Base-by-base conservation (phyloP, 140 eudicot genomes). In the Artemisia princeps region DNA sequence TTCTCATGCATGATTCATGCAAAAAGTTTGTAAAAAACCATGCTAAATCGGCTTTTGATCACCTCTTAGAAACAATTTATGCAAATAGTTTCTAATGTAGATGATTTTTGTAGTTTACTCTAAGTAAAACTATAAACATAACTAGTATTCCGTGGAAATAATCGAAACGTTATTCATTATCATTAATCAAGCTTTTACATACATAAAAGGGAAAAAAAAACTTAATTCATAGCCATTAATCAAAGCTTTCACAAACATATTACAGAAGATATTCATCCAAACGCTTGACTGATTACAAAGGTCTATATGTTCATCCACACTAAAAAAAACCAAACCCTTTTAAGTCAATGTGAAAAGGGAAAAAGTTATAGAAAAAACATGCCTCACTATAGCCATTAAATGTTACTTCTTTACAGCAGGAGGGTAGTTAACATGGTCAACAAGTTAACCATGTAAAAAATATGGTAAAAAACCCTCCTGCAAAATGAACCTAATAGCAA, bases 341-440 rank as follows among this genome's bases (percentile, higher is more conserved):
- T 50, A 69, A 42, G 9, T 11, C 65, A 6, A 44, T 42, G 14
- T 9, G 65, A 56, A 70, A 70, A 23, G 71, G 61, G 71, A 37
- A 68, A 67, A 68, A 54, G 13, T 30, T 59, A 46, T 2, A 51
- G 26, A 37, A 55, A 55, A 84, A 70, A 70, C 72, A 72, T 67
- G 51, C 73, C 57, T 33, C 42, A 13, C 5, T 23, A 76, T 53
- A 81, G 79, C 86, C 61, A 64, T 80, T 52, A 33, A 70, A 78
- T 86, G 90, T 76, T 63, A 74, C 51, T 74, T 60, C 80, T 80
- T 74, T 76, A 80, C 88, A 77, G 72, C 81, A 82, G 94, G 81
- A 72, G 89, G 82, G 82, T 78, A 11, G 76, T 62, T 67, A 87
- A 82, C 95, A 84, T 84, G 91, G 88, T 77, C 68, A 72, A 80